Evolutionary conservation across 2,329 filamentous ascomycete genomes (phyloP).

Genomic region (Colletotrichum sp.): DNA sequence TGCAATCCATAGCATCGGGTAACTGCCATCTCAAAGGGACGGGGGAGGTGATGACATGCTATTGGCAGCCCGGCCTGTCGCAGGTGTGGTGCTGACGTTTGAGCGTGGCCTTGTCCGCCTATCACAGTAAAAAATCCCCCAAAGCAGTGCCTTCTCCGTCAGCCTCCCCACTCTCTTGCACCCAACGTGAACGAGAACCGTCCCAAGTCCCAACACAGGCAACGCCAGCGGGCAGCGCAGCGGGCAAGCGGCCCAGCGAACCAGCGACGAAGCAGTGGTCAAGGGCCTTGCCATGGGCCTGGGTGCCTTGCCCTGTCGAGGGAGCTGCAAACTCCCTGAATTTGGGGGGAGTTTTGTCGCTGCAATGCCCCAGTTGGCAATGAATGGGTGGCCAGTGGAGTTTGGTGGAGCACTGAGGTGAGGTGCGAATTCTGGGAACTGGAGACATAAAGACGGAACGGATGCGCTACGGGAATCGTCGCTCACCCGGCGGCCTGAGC

Average conservation of each 20-base stretch:
- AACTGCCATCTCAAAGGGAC: slow-evolving; percentile 17
- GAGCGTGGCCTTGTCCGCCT: neutral
- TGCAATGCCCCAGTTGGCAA: neutral
- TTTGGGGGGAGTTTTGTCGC: neutral
- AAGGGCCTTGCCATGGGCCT: slow-evolving; percentile 2
- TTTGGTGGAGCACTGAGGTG: neutral
- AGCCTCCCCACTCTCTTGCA: neutral
- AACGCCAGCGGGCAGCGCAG: neutral
- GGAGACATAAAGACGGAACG: neutral
- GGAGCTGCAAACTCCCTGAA: neutral
- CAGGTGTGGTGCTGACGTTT: slow-evolving; percentile 9
- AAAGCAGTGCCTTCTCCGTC: neutral
- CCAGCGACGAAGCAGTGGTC: neutral
- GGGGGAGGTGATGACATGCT: neutral
- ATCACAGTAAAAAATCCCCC: neutral
- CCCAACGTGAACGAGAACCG: neutral
- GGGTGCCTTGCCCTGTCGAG: neutral
- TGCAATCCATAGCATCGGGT: slow-evolving; percentile 18
- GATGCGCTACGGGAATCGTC: slow-evolving; percentile 15
- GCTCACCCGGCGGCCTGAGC: slow-evolving; percentile 20
- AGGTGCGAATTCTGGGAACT: neutral
- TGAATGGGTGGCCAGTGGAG: neutral
- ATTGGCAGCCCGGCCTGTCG: neutral
- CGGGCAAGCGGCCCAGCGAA: neutral
- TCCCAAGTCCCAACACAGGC: neutral